A percentile compares a stretch with the other conserved stretches of the same genome.
Evolutionary conservation across 2,329 filamentous ascomycete genomes (phyloP).

Genomic region (Ilyonectria destructans): DNA sequence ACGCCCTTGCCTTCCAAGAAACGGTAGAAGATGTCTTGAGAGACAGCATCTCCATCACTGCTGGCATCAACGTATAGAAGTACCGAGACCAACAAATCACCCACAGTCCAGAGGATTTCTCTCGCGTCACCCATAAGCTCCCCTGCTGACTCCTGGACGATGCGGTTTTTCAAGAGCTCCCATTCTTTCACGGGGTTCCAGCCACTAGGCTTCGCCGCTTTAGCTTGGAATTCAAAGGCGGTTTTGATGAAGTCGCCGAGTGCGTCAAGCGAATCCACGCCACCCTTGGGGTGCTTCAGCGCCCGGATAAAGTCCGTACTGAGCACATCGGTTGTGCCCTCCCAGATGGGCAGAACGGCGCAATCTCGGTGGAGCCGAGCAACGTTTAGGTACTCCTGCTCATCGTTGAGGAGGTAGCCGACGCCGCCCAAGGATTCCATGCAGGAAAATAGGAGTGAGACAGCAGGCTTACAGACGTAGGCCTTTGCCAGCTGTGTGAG

Average conservation of each 20-base stretch:
- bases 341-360: conserved; percentile 78
- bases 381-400: conserved; percentile 77
- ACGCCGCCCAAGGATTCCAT: conserved; percentile 79
- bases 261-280: conserved; percentile 57
- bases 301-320: conserved; percentile 67
- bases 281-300: conserved; percentile 62
- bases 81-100: conserved; percentile 62
- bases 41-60: conserved; percentile 55
- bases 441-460: conserved; percentile 68
- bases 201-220: conserved; percentile 42
- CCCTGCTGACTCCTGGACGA: conserved; percentile 55
- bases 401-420: conserved; percentile 76
- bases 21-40: conserved; percentile 58
- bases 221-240: conserved; percentile 45
- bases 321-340: conserved; percentile 82
- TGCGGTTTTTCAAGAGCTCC: conserved; percentile 55
- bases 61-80: conserved; percentile 61
- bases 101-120: conserved; percentile 60
- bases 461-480: conserved; percentile 66
- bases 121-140: conserved; percentile 65
- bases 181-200: conserved; percentile 57
- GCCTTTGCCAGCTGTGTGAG: conserved; percentile 75
- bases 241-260: conserved; percentile 59
- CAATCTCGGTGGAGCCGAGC: conserved; percentile 78
- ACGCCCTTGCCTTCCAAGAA: conserved; percentile 55